Evolutionary conservation across 495 filamentous ascomycete genomes (phyloP).

Genomic region (Penicillium atrosanguineum): DNA sequence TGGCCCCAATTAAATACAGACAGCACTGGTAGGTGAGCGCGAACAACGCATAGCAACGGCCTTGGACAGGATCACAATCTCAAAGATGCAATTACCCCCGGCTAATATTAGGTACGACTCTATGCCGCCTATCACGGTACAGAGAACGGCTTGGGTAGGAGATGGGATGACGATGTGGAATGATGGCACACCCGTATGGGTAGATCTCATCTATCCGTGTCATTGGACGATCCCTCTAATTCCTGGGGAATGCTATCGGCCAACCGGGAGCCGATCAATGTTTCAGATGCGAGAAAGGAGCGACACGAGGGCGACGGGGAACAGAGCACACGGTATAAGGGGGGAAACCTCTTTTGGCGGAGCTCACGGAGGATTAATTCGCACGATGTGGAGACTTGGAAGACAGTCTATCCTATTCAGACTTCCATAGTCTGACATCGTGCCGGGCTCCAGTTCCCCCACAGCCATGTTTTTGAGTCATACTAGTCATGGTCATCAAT

Average conservation of each 20-base stretch:
- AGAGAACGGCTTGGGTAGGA: conserved; percentile 11
- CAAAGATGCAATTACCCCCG: conserved; percentile 5
- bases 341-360: neutral
- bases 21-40: neutral
- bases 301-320: neutral
- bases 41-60: conserved; percentile 19
- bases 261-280: conserved; percentile 26
- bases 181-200: conserved; percentile 16
- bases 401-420: conserved; percentile 25
- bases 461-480: conserved; percentile 20
- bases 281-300: conserved; percentile 25
- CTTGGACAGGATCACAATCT: conserved; percentile 6
- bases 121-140: conserved; percentile 23
- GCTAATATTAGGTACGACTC: conserved; percentile 5
- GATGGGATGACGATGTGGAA: conserved; percentile 30
- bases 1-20: conserved; percentile 10
- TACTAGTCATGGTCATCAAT: neutral
- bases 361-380: conserved; percentile 14
- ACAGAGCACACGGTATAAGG: neutral
- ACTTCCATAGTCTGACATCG: conserved; percentile 22
- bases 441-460: conserved; percentile 28
- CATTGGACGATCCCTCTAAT: conserved; percentile 28
- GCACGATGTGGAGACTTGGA: conserved; percentile 12
- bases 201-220: conserved; percentile 16
- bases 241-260: conserved; percentile 31